These are phyloP conservation scores for Pinus taeda DNA, from an alignment of 75 land plant genomes.

Conservation along the genomic window DNA sequence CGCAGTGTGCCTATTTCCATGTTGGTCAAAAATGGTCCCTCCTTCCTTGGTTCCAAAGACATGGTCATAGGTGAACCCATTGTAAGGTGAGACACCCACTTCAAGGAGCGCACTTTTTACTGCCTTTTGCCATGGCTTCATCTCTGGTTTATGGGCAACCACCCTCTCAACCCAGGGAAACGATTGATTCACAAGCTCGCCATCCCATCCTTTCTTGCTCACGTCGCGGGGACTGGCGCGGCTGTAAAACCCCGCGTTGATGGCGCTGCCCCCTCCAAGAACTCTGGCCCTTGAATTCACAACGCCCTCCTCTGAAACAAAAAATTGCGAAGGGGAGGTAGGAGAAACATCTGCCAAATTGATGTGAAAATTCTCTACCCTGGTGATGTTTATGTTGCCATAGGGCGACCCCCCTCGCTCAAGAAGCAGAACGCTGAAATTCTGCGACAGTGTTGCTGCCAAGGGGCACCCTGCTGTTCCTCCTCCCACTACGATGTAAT, in stretches of 20 bases:
- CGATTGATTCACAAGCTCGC: constrained; percentile 60
- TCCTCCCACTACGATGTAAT: constrained; percentile 51
- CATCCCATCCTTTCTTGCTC: constrained; percentile 47
- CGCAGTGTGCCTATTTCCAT: constrained; percentile 41
- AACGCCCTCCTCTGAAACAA: constrained; percentile 79
- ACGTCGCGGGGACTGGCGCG: constrained; percentile 62
- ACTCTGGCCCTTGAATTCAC: constrained; percentile 70
- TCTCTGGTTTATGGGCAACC: constrained; percentile 53
- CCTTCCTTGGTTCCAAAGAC: constrained; percentile 65
- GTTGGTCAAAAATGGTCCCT: constrained; percentile 38
- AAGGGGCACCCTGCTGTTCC: constrained; percentile 55
- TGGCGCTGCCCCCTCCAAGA: constrained; percentile 74
- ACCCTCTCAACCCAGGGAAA: constrained; percentile 72
- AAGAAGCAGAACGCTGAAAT: constrained; percentile 48
- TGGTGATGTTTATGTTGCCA: constrained; percentile 54
- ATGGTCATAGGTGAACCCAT: constrained; percentile 82
- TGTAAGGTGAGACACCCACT: constrained; percentile 69
- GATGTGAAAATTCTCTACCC: constrained; percentile 49
- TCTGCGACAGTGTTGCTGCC: constrained; percentile 49
- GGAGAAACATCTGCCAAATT: constrained; percentile 43
- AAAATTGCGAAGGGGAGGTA: constrained; percentile 60
- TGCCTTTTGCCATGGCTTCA: constrained; percentile 56
- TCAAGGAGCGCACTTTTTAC: constrained; percentile 57
- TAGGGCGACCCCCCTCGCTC: constrained; percentile 83
- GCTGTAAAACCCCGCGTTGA: constrained; percentile 88